Conservation (phyloP, 2,329 filamentous ascomycete genomes). For the Calonectria pteridis region DNA sequence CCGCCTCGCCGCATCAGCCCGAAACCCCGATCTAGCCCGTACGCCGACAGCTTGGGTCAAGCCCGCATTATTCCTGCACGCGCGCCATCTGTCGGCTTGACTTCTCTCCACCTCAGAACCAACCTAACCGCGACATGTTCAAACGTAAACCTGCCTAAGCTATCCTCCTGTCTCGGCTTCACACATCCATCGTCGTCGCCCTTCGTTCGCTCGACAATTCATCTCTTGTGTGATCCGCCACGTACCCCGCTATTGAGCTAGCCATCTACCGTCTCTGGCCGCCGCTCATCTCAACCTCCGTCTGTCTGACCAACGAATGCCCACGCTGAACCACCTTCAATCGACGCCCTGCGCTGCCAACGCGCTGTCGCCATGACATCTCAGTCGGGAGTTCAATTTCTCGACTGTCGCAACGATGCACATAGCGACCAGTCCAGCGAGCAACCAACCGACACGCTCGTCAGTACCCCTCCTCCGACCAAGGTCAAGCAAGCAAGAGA, state of each 20-base stretch:
- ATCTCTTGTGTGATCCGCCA: background rate
- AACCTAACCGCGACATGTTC: background rate
- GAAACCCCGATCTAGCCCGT: conserved; percentile 39
- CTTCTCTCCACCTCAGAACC: background rate
- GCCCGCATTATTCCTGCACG: background rate
- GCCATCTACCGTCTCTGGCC: background rate
- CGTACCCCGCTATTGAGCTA: conserved; percentile 10
- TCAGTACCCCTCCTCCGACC: background rate
- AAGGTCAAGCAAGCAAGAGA: background rate
- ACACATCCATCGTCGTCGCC: background rate
- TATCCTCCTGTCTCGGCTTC: background rate
- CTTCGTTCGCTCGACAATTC: background rate
- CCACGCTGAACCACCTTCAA: background rate
- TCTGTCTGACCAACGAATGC: conserved; percentile 14
- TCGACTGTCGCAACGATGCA: background rate
- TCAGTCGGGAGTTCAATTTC: background rate
- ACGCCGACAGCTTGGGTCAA: conserved; percentile 9
- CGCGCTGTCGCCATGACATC: background rate
- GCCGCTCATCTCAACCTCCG: conserved; percentile 4
- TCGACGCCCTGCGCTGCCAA: background rate
- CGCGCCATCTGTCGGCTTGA: background rate
- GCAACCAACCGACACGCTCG: background rate
- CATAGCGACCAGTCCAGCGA: background rate
- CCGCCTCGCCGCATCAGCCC: conserved; percentile 33
- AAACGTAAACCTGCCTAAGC: background rate